These are phyloP conservation scores for Saposhnikovia divaricata DNA, from an alignment of 129 eudicot genomes.

Conservation along the genomic window DNA sequence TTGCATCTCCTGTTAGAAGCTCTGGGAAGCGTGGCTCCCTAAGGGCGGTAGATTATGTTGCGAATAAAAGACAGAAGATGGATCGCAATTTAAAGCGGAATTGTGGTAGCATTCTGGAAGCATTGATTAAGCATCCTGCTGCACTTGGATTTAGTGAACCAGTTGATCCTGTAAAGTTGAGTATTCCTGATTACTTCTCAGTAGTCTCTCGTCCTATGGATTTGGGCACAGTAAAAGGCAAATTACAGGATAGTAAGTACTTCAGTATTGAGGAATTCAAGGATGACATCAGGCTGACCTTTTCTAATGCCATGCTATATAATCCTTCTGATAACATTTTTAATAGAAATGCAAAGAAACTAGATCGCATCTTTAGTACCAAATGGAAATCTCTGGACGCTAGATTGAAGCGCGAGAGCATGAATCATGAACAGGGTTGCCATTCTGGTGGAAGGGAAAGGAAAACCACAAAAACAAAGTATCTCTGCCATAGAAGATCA, in stretches of 20 bases:
- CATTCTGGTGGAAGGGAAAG: slow-evolving; percentile 5
- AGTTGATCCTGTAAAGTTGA: slow-evolving; percentile 49
- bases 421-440: slow-evolving; percentile 6
- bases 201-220: slow-evolving; percentile 70
- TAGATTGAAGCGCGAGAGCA: slow-evolving; percentile 16
- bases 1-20: slow-evolving; percentile 23
- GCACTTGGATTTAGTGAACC: slow-evolving; percentile 40
- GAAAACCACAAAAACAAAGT: slow-evolving; percentile 18
- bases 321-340: slow-evolving; percentile 44
- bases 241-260: slow-evolving; percentile 38
- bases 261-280: slow-evolving; percentile 44
- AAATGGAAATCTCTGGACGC: slow-evolving; percentile 42
- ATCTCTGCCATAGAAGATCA: slow-evolving; percentile 5
- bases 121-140: slow-evolving; percentile 35
- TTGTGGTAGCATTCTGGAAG: slow-evolving; percentile 39
- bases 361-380: slow-evolving; percentile 31
- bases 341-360: slow-evolving; percentile 38
- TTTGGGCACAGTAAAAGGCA: slow-evolving; percentile 52
- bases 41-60: slow-evolving; percentile 19
- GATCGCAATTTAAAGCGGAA: slow-evolving; percentile 29
- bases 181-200: slow-evolving; percentile 58
- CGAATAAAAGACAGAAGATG: slow-evolving; percentile 50
- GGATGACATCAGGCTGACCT: slow-evolving; percentile 57
- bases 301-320: slow-evolving; percentile 68
- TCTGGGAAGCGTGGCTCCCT: slow-evolving; percentile 41